These are phyloP conservation scores for Aspergillus unguis DNA, from an alignment of 2,329 filamentous ascomycete species.

Conservation along the genomic window DNA sequence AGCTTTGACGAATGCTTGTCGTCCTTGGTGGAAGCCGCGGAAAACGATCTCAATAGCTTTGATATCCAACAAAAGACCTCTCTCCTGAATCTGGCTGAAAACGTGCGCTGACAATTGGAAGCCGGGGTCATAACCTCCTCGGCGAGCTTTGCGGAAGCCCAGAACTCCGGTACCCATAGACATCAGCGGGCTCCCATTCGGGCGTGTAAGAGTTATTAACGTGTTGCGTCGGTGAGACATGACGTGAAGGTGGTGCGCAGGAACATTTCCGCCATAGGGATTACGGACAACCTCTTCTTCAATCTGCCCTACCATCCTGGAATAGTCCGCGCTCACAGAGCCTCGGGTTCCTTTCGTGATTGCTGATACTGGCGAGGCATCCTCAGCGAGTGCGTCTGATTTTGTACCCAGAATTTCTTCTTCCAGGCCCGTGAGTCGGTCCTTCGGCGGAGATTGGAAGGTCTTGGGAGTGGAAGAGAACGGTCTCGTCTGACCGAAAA, in stretches of 20 bases:
- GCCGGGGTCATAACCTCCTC: conserved; percentile 82
- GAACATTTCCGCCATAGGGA: conserved; percentile 35
- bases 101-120: conserved; percentile 86
- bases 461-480: conserved; percentile 34
- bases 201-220: conserved; percentile 83
- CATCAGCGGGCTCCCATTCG: conserved; percentile 74
- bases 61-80: conserved; percentile 73
- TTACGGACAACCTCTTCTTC: conserved; percentile 35
- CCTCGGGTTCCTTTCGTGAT: conserved; percentile 25
- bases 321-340: conserved; percentile 28
- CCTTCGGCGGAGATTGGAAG: conserved; percentile 4
- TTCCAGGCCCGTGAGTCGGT: conserved; percentile 26
- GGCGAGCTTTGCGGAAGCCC: conserved; percentile 79
- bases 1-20: conserved; percentile 87
- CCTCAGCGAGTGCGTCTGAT: conserved; percentile 16
- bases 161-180: conserved; percentile 81
- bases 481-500: conserved; percentile 23
- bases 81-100: conserved; percentile 78
- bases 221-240: conserved; percentile 91
- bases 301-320: conserved; percentile 30
- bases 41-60: conserved; percentile 73
- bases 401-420: conserved; percentile 27
- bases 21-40: conserved; percentile 78
- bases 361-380: conserved; percentile 26
- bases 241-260: conserved; percentile 80